Evolutionary conservation across 192 early-diverging fungal genomes (phyloP).

Genomic region (Coemansia sp.): DNA sequence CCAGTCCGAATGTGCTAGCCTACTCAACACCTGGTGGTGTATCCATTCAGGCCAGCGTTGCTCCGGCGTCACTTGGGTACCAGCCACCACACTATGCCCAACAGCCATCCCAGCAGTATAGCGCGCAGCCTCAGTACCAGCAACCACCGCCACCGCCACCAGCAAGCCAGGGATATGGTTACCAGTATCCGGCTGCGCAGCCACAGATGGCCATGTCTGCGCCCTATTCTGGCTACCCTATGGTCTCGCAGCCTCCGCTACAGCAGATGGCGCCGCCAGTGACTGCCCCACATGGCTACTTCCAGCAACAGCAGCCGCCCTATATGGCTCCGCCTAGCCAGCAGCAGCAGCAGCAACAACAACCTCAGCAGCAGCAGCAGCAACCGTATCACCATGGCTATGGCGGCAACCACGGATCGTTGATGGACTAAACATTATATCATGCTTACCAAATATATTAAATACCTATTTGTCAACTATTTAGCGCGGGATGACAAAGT

Average conservation of each 20-base stretch:
- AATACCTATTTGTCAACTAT: neutral
- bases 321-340: conserved; percentile 30
- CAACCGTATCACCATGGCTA: conserved; percentile 53
- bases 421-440: conserved; percentile 41
- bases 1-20: neutral
- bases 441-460: neutral
- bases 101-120: conserved; percentile 26
- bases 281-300: conserved; percentile 26
- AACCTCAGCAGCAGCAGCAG: conserved; percentile 34
- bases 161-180: conserved; percentile 30
- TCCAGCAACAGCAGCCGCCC: conserved; percentile 26
- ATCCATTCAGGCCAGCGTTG: conserved; percentile 10
- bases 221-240: conserved; percentile 20
- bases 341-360: conserved; percentile 23
- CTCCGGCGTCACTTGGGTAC: conserved; percentile 25
- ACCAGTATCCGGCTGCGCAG: conserved; percentile 31
- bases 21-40: conserved; percentile 7
- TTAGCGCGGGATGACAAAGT: neutral
- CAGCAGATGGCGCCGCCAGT: conserved; percentile 24
- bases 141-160: conserved; percentile 27
- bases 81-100: conserved; percentile 27
- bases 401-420: conserved; percentile 45
- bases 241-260: conserved; percentile 27
- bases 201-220: conserved; percentile 26
- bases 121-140: conserved; percentile 23